phyloP scores from a whole-genome alignment of 345 rosid genomes.

The Clausena lansium region DNA sequence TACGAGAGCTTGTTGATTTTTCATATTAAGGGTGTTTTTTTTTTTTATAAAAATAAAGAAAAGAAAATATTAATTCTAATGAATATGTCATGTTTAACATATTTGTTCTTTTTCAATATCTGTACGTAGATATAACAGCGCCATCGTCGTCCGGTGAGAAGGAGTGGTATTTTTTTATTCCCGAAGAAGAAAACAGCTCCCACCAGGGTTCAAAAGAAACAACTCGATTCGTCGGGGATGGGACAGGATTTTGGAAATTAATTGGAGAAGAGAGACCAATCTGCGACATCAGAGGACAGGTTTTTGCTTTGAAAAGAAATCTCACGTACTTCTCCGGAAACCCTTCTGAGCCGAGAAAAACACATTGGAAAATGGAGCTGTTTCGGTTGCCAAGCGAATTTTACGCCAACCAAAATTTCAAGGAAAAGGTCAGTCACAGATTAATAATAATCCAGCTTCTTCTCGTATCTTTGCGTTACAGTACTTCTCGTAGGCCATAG shows the following conservation, averaged over 20 bases:
- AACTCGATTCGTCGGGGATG: conserved; percentile 8
- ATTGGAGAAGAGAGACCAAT: conserved; percentile 11
- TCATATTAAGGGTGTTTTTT: too few species aligned
- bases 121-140: background rate
- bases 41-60: too few species aligned
- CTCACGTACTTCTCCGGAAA: conserved; percentile 19
- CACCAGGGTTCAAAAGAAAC: background rate
- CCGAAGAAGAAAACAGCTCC: background rate
- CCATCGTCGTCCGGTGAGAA: background rate
- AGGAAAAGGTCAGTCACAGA: background rate
- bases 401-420: background rate
- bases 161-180: conserved; percentile 28
- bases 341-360: conserved; percentile 15
- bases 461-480: background rate
- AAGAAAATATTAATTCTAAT: too few species aligned
- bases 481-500: background rate
- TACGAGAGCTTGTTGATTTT: too few species aligned
- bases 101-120: too few species aligned
- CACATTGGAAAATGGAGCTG: conserved; percentile 31
- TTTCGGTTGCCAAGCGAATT: conserved; percentile 11
- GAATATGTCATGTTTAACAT: too few species aligned
- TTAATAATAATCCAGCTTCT: too few species aligned
- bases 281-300: background rate
- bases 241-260: conserved; percentile 28
- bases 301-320: conserved; percentile 16